A percentile compares a stretch with the other conserved stretches of the same genome.
Conservation (phyloP, 2,329 filamentous ascomycete genomes). For the Coniochaeta ligniaria region DNA sequence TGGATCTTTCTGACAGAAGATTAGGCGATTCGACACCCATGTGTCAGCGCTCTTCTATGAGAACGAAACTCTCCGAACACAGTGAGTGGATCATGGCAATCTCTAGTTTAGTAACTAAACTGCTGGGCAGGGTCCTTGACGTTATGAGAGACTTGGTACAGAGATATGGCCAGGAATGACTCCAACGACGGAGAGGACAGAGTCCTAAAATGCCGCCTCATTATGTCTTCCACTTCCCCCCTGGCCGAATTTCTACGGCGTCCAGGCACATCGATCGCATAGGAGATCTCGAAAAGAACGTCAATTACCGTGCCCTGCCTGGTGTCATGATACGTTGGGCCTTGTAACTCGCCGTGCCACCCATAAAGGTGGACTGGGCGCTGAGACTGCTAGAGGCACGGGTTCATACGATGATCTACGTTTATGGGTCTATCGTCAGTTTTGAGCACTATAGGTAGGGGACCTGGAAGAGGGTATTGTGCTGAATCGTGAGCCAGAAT, state of each 20-base stretch:
- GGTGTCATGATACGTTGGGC: too few species aligned
- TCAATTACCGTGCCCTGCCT: too few species aligned
- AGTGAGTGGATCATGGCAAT: constrained; percentile 12
- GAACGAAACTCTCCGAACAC: constrained; percentile 16
- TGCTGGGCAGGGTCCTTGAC: constrained; percentile 5
- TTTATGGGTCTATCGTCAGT: background rate
- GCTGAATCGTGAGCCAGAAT: background rate
- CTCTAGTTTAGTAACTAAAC: background rate
- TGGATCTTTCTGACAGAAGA: background rate
- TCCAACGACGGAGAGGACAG: background rate
- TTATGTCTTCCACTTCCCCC: too few species aligned
- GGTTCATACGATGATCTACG: background rate
- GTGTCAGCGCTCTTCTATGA: constrained; percentile 23
- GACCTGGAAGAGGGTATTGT: background rate
- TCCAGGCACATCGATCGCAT: background rate
- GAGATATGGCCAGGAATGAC: constrained; percentile 4
- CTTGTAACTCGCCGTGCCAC: too few species aligned
- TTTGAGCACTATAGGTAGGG: background rate
- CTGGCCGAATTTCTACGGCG: too few species aligned
- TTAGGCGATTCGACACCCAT: constrained; percentile 24
- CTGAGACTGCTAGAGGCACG: background rate
- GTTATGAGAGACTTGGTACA: constrained; percentile 6
- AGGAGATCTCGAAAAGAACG: too few species aligned
- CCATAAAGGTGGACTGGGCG: background rate
- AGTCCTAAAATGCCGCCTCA: too few species aligned